Evolutionary conservation across 2,329 filamentous ascomycete species (phyloP), one percentile per base, ranked within the genome.

Genomic region (Colletotrichum sp.): DNA sequence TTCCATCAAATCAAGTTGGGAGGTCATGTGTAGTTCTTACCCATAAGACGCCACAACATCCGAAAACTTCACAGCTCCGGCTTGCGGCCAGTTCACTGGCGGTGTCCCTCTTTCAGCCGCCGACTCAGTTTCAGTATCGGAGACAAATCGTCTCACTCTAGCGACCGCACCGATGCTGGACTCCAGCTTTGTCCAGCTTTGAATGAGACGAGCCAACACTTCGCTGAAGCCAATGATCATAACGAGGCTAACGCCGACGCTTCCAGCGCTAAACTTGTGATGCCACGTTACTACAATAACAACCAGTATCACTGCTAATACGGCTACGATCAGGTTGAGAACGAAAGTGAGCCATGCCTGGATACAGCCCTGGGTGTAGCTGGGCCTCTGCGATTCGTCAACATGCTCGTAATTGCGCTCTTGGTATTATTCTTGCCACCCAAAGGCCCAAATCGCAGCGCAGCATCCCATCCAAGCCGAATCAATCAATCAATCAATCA

Each of bases 201-300:
- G 73, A 15, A 64, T 34, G 5, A 62, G 7, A 16, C 43, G 66
- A 8, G 60, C 34, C 16, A 75, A 25, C 6, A 30, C 16, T 18
- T 68, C 62, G n/a, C 70, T 66, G 58, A 76, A 76, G 7, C 74
- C 60, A n/a, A 70, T 74, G 22, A 76, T 58, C 65, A 74, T 76
- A 4, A 76, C 58, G 3, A 76, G 55, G 48, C 71, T 76, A 2
- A 76, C 74, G 7, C 74, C 83, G 76, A 75, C 83, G 83, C 36
- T 76, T 77, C 34, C 81, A 73, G 61, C 78, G 71, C 71, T 83
- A 81, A 36, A 80, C 78, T 18, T 70, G 60, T 52, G 80, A 77
- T n/a, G 83, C 66, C 27, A 83, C 64, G 25, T 71, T 52, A 60
- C 77, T 15, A 62, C 75, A 1, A 34, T 52, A 0, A 9, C 12